phyloP scores from a whole-genome alignment of 2,329 filamentous ascomycete genomes.

The Botrytis elliptica region DNA sequence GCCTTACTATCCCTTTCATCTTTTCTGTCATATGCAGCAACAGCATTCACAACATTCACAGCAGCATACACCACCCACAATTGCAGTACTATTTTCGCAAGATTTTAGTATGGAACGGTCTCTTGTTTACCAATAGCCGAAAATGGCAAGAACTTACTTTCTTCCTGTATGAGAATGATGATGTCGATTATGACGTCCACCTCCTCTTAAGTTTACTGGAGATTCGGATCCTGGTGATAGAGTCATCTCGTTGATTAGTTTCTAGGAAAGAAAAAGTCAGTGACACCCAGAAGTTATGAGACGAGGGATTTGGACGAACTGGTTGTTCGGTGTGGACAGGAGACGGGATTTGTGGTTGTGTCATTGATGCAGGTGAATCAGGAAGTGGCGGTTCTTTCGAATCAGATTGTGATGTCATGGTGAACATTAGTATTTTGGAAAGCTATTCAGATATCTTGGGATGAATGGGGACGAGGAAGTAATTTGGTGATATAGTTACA shows the following conservation, averaged over 20 bases:
- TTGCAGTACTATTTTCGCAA: not conserved
- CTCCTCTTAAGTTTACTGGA: not conserved
- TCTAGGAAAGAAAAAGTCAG: not conserved
- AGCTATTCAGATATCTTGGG: not conserved
- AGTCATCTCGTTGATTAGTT: not conserved
- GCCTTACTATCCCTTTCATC: not conserved
- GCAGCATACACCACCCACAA: not conserved
- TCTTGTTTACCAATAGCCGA: not conserved
- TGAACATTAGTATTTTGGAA: not conserved
- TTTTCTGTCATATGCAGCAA: not conserved
- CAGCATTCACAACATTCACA: not conserved
- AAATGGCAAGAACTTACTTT: not conserved
- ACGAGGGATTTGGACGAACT: not conserved
- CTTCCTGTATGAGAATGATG: not conserved
- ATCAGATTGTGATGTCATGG: not conserved
- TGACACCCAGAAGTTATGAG: not conserved
- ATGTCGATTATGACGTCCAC: not conserved
- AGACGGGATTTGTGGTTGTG: not conserved
- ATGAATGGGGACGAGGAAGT: not conserved
- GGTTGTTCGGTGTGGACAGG: not conserved
- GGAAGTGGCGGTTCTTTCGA: not conserved
- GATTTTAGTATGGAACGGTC: not conserved
- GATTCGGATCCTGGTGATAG: not conserved
- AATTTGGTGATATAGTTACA: not conserved
- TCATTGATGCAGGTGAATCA: not conserved